Base-by-base conservation (phyloP, 2,329 filamentous ascomycete genomes). In the Aspergillus vadensis region DNA sequence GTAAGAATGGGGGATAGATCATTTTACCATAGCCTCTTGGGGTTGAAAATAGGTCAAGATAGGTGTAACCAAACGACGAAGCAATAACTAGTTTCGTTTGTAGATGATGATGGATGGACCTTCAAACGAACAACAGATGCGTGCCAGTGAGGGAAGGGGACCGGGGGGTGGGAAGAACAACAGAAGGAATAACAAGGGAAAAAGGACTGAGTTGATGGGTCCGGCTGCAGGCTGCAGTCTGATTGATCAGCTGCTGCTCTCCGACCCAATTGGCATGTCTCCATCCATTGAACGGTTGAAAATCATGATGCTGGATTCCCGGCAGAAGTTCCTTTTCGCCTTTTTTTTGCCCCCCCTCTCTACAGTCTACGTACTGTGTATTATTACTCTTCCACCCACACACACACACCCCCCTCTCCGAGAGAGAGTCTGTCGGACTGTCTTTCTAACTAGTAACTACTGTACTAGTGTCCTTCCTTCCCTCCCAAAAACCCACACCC, bases 181-280 rank as follows among this genome's bases (percentile, higher is more conserved):
- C 21, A 48, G 23, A 54, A 25, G n/a, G 27, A 39, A 44, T 38
- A 23, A 44, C 47, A 32, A 30, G 15, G n/a, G n/a, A 55, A 55
- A 47, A 47, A 5, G 23, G 14, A 15, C 12, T n/a, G 38, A 55
- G n/a, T 52, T 38, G 51, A 32, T 30, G 51, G 49, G 38, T 50
- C 57, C 43, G 49, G 21, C 36, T 17, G 19, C 41, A 48, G 17
- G 14, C 41, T 25, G 41, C 27, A 27, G 50, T 59, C 39, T 59
- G 57, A 59, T 59, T 59, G 57, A 59, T 59, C 57, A 54, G 43
- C 51, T 59, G 27, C 50, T 47, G 57, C 27, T 47, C 48, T 47
- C 57, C 57, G 57, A 47, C 38, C 39, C 50, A 59, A 59, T 54
- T 55, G 50, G 50, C 43, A 59, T 53, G 57, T 41, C 49, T 27